phyloP scores from a whole-genome alignment of 371 early-diverging fungal genomes.

The Encephalitozoon intestinalis region DNA sequence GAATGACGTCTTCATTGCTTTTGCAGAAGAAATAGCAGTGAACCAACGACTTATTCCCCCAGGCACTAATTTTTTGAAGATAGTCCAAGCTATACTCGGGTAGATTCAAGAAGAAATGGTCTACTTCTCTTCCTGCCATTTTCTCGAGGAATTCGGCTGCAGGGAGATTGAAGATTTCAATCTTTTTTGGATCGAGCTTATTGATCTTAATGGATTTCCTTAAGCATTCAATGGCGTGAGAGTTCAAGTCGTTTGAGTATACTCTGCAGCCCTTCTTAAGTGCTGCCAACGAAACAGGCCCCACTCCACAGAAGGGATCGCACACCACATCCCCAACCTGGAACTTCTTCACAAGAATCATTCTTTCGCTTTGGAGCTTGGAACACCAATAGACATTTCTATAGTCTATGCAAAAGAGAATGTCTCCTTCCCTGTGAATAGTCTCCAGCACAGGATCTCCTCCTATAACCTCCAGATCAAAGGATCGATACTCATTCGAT shows the following conservation, averaged over 20 bases:
- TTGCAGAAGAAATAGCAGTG: slow-evolving; percentile 59
- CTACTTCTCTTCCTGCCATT: slow-evolving; percentile 33
- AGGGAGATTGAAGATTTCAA: slow-evolving; percentile 44
- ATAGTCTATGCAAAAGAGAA: slow-evolving; percentile 54
- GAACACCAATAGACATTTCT: slow-evolving; percentile 61
- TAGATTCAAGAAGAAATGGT: slow-evolving; percentile 60
- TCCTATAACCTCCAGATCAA: slow-evolving; percentile 56
- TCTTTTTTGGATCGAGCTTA: slow-evolving; percentile 26
- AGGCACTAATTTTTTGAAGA: slow-evolving; percentile 30
- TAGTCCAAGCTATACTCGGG: slow-evolving; percentile 58
- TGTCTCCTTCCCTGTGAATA: slow-evolving; percentile 53
- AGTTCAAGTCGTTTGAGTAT: slow-evolving; percentile 60
- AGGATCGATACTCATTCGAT: slow-evolving; percentile 48
- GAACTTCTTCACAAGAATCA: slow-evolving; percentile 26
- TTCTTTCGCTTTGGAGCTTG: slow-evolving; percentile 59
- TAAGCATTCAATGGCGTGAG: slow-evolving; percentile 55
- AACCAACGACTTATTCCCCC: not conserved
- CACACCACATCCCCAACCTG: slow-evolving; percentile 41
- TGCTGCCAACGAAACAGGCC: slow-evolving; percentile 57
- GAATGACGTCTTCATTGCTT: slow-evolving; percentile 4
- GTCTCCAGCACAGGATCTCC: slow-evolving; percentile 47
- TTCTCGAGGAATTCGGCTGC: slow-evolving; percentile 52
- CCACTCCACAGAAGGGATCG: slow-evolving; percentile 62
- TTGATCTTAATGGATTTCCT: slow-evolving; percentile 50
- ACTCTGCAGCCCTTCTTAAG: slow-evolving; percentile 50